Conservation (phyloP, 257 asterid species). For the Nicotiana benthamiana region DNA sequence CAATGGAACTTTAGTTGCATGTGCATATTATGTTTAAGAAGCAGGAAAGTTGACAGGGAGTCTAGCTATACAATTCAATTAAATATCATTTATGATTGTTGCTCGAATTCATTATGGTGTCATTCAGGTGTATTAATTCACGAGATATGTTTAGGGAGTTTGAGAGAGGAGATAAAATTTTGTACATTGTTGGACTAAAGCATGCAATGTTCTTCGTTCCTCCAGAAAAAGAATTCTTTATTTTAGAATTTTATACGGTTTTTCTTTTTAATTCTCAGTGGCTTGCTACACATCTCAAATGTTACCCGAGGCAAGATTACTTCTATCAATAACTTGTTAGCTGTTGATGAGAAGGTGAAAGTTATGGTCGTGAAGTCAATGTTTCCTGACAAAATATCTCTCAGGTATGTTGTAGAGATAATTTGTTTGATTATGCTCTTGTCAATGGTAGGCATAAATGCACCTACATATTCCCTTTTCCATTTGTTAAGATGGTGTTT, state of each 20-base stretch:
- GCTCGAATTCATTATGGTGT: neutral
- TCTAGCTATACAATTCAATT: neutral
- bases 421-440: neutral
- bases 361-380: slow-evolving; percentile 69
- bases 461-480: neutral
- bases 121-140: neutral
- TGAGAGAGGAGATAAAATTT: neutral
- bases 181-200: neutral
- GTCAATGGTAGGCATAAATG: neutral
- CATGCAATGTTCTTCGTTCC: neutral
- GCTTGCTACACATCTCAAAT: slow-evolving; percentile 83
- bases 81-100: neutral
- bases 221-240: neutral
- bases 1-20: neutral
- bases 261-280: slow-evolving; percentile 40
- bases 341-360: slow-evolving; percentile 73
- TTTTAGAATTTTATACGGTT: neutral
- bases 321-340: slow-evolving; percentile 58
- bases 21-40: neutral
- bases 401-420: slow-evolving; percentile 46
- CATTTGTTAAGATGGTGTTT: neutral
- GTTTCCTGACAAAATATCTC: slow-evolving; percentile 74
- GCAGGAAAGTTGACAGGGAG: neutral
- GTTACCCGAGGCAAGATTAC: slow-evolving; percentile 41
- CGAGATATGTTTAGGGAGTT: neutral